Conservation (phyloP, 352 stramenopile species). For the Phytopythium chamaehyphon region DNA sequence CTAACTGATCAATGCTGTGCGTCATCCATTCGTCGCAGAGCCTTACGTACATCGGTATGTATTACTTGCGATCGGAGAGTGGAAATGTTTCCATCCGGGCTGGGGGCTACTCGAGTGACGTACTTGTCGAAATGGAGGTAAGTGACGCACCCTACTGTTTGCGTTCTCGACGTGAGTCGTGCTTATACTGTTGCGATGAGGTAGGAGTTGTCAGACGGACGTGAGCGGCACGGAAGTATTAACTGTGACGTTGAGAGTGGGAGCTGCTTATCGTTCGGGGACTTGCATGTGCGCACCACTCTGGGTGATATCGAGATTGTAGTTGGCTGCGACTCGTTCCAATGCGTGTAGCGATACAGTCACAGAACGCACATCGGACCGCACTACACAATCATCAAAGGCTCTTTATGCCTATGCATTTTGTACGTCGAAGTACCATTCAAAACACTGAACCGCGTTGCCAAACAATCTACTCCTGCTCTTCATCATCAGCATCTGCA, state of each 20-base stretch:
- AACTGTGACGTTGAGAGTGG: constrained; percentile 48
- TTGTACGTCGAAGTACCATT: too few relatives aligned
- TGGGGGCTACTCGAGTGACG: constrained; percentile 52
- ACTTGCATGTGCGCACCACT: constrained; percentile 54
- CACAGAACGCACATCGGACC: too few relatives aligned
- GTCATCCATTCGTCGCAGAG: constrained; percentile 23
- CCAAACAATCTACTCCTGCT: not conserved
- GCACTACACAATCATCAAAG: not conserved
- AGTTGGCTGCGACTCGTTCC: constrained; percentile 61
- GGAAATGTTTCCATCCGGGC: constrained; percentile 54
- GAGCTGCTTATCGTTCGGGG: constrained; percentile 63
- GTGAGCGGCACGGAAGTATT: constrained; percentile 56
- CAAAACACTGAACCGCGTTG: not conserved
- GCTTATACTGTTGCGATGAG: not conserved
- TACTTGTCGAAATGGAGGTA: constrained; percentile 29
- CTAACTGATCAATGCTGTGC: constrained; percentile 1
- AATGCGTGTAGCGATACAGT: constrained; percentile 30
- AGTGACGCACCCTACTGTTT: not conserved
- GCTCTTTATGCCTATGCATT: too few relatives aligned
- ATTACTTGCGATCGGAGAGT: constrained; percentile 60
- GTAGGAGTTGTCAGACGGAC: constrained; percentile 7
- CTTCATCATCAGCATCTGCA: not conserved
- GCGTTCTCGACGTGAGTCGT: constrained; percentile 5
- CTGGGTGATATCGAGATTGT: constrained; percentile 66
- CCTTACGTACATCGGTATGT: constrained; percentile 56